A percentile compares a stretch with the other conserved stretches of the same genome.
Evolutionary conservation across 1,284 basidiomycete species (phyloP).

Genomic region (Vanrija sp.): DNA sequence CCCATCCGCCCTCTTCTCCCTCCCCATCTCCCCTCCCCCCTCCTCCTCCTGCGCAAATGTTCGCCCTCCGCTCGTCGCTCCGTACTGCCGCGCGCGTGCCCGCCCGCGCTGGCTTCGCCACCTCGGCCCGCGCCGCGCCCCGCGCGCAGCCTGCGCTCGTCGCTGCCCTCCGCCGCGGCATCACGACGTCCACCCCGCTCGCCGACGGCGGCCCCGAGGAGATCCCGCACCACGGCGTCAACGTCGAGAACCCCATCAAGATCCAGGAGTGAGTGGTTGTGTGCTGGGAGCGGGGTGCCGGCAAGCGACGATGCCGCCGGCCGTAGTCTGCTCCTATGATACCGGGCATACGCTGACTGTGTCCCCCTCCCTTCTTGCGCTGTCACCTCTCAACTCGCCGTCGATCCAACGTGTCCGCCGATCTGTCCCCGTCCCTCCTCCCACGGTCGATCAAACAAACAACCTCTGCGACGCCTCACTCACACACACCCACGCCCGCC

Average conservation of each 20-base stretch:
- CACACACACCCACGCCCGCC: slow-evolving; percentile 29
- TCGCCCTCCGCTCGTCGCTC: slow-evolving; percentile 22
- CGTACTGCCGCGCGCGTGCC: slow-evolving; percentile 11
- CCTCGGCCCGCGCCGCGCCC: slow-evolving; percentile 9
- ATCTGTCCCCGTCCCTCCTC: too few relatives aligned
- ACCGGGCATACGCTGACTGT: too few relatives aligned
- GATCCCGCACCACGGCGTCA: slow-evolving; percentile 41
- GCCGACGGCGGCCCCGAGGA: slow-evolving; percentile 39
- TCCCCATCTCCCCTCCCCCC: background rate
- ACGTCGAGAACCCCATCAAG: slow-evolving; percentile 34
- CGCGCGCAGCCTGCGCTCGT: slow-evolving; percentile 1
- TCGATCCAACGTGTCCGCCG: too few relatives aligned
- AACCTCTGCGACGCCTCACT: background rate
- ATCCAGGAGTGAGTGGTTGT: too few relatives aligned
- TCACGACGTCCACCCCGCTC: slow-evolving; percentile 19
- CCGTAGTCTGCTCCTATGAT: too few relatives aligned
- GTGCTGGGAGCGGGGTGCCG: too few relatives aligned
- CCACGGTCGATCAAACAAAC: too few relatives aligned
- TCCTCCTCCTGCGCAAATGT: slow-evolving; percentile 14
- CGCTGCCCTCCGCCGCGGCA: slow-evolving; percentile 4
- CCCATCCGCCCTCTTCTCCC: background rate
- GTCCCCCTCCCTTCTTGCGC: too few relatives aligned
- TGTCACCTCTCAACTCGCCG: too few relatives aligned
- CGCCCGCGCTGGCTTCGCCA: slow-evolving; percentile 4
- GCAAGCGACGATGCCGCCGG: too few relatives aligned